Conservation (phyloP, 257 asterid genomes). For the Thymus quinquecostatus region DNA sequence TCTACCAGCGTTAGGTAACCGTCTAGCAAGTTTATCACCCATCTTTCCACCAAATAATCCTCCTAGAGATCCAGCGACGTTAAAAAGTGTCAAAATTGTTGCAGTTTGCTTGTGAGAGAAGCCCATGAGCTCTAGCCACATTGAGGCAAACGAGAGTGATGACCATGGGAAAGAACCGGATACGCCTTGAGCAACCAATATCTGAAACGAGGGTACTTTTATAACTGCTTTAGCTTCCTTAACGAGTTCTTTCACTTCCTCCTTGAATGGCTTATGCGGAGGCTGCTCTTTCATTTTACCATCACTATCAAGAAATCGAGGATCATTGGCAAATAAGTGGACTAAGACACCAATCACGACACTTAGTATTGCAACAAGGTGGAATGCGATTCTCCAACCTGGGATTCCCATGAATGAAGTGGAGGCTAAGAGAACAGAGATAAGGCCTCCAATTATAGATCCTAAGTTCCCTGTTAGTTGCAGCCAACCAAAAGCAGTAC, state of each 20-base stretch:
- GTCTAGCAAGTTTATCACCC: slow-evolving; percentile 71
- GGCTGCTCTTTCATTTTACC: slow-evolving; percentile 41
- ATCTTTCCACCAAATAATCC: slow-evolving; percentile 79
- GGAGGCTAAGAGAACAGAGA: slow-evolving; percentile 67
- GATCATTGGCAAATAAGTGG: slow-evolving; percentile 68
- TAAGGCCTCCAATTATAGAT: slow-evolving; percentile 69
- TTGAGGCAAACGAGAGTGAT: slow-evolving; percentile 66
- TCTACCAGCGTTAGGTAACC: slow-evolving; percentile 79
- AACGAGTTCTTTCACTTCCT: slow-evolving; percentile 55
- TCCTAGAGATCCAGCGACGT: slow-evolving; percentile 66
- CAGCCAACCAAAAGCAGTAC: slow-evolving; percentile 92
- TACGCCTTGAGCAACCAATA: slow-evolving; percentile 79
- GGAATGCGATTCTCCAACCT: slow-evolving; percentile 91
- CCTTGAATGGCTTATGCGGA: slow-evolving; percentile 41
- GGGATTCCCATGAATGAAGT: slow-evolving; percentile 72
- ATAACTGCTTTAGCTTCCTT: slow-evolving; percentile 74
- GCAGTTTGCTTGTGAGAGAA: slow-evolving; percentile 82
- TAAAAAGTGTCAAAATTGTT: slow-evolving; percentile 57
- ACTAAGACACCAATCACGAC: slow-evolving; percentile 68
- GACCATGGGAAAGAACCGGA: slow-evolving; percentile 85
- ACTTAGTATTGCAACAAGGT: slow-evolving; percentile 68
- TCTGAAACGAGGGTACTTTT: slow-evolving; percentile 63
- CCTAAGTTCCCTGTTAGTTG: slow-evolving; percentile 71
- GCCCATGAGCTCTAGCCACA: slow-evolving; percentile 91
- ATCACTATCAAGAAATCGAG: slow-evolving; percentile 48